Conservation (phyloP, 495 filamentous ascomycete genomes). For the Neurospora sp. region DNA sequence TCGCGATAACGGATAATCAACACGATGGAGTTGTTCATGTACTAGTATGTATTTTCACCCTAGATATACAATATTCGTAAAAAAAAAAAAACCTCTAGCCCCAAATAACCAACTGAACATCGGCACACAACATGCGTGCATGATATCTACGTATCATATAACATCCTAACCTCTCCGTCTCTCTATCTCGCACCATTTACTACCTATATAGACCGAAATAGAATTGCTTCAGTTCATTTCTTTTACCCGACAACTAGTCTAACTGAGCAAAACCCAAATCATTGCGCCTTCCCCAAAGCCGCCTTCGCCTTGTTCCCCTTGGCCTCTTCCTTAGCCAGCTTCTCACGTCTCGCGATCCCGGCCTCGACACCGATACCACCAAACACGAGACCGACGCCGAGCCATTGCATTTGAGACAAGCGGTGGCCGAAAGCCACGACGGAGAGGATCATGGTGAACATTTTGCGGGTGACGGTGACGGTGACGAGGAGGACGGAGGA, state of each 20-base stretch:
- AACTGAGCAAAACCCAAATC: not conserved
- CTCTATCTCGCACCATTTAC: not conserved
- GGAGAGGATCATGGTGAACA: slow-evolving; percentile 96
- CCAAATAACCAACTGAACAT: not conserved
- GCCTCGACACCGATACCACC: slow-evolving; percentile 91
- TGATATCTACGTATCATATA: not conserved
- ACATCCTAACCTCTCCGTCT: not conserved
- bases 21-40: too few relatives aligned
- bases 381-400: slow-evolving; percentile 88
- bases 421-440: slow-evolving; percentile 91
- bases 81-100: not conserved
- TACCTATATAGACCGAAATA: not conserved
- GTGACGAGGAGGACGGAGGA: slow-evolving; percentile 87
- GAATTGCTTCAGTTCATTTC: not conserved
- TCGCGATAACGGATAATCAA: too few relatives aligned
- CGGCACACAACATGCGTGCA: not conserved
- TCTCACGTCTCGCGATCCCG: slow-evolving; percentile 69
- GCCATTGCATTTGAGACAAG: slow-evolving; percentile 72
- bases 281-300: slow-evolving; percentile 24
- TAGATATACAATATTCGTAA: not conserved
- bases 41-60: too few relatives aligned
- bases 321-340: slow-evolving; percentile 65
- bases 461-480: slow-evolving; percentile 94
- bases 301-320: slow-evolving; percentile 42
- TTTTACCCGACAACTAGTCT: not conserved